These are phyloP conservation scores for Porcisia hertigi DNA, from an alignment of 208 protist genomes.

Conservation along the genomic window DNA sequence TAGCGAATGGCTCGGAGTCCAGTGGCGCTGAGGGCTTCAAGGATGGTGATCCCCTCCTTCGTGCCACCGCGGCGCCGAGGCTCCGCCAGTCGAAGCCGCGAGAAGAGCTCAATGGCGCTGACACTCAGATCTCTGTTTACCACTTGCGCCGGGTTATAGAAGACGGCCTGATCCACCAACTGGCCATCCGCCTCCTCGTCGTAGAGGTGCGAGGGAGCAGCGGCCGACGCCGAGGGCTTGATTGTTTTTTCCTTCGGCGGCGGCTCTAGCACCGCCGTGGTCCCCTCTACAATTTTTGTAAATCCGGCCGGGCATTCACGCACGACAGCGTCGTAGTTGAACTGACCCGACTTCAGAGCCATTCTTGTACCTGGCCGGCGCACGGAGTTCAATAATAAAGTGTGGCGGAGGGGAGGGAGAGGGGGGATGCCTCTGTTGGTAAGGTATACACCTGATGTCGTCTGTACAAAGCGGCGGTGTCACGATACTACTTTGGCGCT, in stretches of 20 bases:
- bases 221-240: not conserved
- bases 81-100: slow-evolving; percentile 46
- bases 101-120: slow-evolving; percentile 91
- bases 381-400: not conserved
- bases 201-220: not conserved
- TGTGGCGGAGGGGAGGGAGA: too few species aligned
- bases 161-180: slow-evolving; percentile 85
- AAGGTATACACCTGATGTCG: not conserved
- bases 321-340: slow-evolving; percentile 55
- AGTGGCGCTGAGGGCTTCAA: slow-evolving; percentile 98
- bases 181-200: slow-evolving; percentile 23
- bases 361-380: slow-evolving; percentile 4
- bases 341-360: slow-evolving; percentile 63
- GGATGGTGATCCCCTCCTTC: slow-evolving; percentile 89
- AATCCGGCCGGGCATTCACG: slow-evolving; percentile 61
- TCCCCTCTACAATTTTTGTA: slow-evolving; percentile 77
- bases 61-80: slow-evolving; percentile 62
- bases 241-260: slow-evolving; percentile 37
- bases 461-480: not conserved
- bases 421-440: not conserved
- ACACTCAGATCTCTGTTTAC: slow-evolving; percentile 99
- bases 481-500: not conserved
- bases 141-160: slow-evolving; percentile 98
- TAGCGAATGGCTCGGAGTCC: slow-evolving; percentile 98
- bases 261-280: slow-evolving; percentile 76